Base-by-base conservation (phyloP, 2,329 filamentous ascomycete species). In the Xenoacremonium recifei region DNA sequence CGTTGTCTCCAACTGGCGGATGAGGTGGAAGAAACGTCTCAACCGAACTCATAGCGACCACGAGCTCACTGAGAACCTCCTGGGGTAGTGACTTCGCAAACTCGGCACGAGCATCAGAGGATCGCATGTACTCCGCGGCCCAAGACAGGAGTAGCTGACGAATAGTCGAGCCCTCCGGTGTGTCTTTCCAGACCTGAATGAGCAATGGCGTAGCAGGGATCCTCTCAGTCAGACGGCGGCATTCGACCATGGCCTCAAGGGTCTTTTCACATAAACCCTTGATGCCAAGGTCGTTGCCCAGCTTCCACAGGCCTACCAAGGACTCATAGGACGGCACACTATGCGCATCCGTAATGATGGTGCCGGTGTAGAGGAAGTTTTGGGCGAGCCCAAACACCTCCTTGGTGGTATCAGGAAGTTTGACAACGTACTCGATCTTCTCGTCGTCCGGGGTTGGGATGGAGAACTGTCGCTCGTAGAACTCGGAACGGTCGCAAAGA, bases 91-190 rank as follows among this genome's bases (percentile, higher is more conserved):
- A 78, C 51, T 76, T 76, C 32, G 76, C 80, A 53, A 83, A 83
- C 45, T 79, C 76, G 7, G 73, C 68, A 15, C 77, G 70, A 2
- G 71, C 69, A 17, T 79, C 72, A 4, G 77, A 80, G 1, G 75
- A 75, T 31, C 76, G 67, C 65, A 83, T 80, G 51, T 83, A 83
- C 59, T 84, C 80, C 19, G 78, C 79, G 2, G 79, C 76, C 80
- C 80, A 84, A 10, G 69, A 73, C 3, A 83, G 64, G 12, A 84
- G 70, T 27, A 84, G 72, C 45, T 71, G 69, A 29, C 80, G 71
- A 36, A 84, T 76, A 1, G 76, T 72, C 3, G 79, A 82, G 7
- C 78, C 79, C 49, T 79, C 76, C 0, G 78, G 77, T 0, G 79
- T 82, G 38, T 82, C 77, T 36, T 76, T 72, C 79, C 80, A 84